phyloP scores from a whole-genome alignment of 2,329 filamentous ascomycete species.

The Beauveria caledonica region DNA sequence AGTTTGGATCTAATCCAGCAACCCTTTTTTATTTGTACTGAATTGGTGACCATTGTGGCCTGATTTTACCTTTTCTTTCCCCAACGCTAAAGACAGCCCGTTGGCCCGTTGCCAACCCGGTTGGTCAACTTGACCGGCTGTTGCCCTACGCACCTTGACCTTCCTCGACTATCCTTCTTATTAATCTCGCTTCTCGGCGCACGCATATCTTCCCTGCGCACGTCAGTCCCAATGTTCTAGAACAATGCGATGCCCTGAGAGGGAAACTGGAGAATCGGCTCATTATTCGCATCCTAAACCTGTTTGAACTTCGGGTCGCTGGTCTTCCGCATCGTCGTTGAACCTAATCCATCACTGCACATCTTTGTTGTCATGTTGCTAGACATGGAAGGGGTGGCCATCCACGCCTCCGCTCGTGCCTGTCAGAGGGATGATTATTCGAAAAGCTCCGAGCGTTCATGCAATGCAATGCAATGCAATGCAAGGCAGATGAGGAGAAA shows the following conservation, averaged over 20 bases:
- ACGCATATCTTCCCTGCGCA: neutral
- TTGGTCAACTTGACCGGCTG: neutral
- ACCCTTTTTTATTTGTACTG: too few relatives aligned
- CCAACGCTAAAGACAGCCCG: too few relatives aligned
- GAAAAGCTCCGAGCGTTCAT: too few relatives aligned
- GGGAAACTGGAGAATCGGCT: neutral
- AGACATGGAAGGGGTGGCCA: neutral
- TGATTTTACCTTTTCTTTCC: too few relatives aligned
- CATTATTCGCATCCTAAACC: neutral
- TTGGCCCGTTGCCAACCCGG: too few relatives aligned
- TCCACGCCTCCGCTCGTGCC: neutral
- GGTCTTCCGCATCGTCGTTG: neutral
- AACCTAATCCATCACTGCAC: neutral
- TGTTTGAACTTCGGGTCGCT: neutral
- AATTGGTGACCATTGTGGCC: too few relatives aligned
- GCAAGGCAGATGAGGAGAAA: too few relatives aligned
- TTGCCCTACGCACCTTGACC: neutral
- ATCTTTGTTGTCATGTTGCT: neutral
- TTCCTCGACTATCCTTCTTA: neutral
- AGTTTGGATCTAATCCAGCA: too few relatives aligned
- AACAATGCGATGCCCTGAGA: neutral
- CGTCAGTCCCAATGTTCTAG: neutral
- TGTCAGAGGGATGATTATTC: too few relatives aligned
- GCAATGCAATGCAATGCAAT: too few relatives aligned
- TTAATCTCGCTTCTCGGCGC: neutral